These are phyloP conservation scores for Fusarium pseudonygamai DNA, from an alignment of 2,329 filamentous ascomycete genomes.

Conservation along the genomic window DNA sequence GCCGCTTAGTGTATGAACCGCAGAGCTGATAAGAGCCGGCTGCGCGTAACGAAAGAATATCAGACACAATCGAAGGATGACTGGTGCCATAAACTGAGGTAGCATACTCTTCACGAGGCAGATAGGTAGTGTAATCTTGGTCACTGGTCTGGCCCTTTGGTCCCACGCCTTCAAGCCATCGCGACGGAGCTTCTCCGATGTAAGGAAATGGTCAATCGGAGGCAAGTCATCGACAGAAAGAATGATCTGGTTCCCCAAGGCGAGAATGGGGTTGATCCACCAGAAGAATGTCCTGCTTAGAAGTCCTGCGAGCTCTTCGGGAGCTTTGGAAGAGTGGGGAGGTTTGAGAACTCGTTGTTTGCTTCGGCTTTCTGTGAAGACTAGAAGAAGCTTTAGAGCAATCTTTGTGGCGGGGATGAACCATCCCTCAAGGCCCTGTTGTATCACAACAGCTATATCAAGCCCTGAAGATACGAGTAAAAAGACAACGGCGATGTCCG, in stretches of 20 bases:
- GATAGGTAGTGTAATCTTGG: neutral
- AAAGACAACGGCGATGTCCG: neutral
- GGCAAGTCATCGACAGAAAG: neutral
- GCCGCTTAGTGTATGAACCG: neutral
- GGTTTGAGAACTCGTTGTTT: neutral
- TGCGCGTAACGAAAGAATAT: neutral
- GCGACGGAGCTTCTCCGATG: neutral
- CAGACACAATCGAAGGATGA: neutral
- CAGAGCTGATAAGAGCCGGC: neutral
- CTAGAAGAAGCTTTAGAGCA: neutral
- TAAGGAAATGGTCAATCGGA: neutral
- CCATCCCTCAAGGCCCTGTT: accelerated
- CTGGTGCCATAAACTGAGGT: neutral
- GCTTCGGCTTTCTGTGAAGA: neutral
- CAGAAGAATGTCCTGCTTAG: neutral
- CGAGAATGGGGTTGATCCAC: neutral
- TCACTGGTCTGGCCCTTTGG: neutral
- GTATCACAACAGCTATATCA: neutral
- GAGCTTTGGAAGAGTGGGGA: neutral
- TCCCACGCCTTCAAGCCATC: neutral
- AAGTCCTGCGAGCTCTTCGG: neutral
- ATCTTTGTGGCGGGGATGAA: accelerated
- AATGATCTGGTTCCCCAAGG: neutral
- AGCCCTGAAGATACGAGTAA: neutral
- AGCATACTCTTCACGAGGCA: neutral